Evolutionary conservation across 177 flowering plant genomes (phyloP), one percentile per base, ranked within the genome.

Genomic region (Telopea speciosissima): DNA sequence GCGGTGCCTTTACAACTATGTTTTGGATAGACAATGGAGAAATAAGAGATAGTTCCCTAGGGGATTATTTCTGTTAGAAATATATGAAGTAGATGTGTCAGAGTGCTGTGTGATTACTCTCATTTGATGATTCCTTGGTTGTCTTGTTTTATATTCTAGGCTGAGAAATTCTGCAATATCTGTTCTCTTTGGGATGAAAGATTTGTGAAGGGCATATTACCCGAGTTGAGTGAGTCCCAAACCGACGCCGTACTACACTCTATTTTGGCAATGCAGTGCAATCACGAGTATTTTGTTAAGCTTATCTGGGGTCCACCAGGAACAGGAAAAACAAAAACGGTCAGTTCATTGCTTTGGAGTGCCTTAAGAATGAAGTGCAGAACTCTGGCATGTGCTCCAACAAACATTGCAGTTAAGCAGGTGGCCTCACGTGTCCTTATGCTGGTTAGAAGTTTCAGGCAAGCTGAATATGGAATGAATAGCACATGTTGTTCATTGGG

Each of bases 281-380:
- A 69, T 11, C 85, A 87, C 71, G 76, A 67, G 74, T 61, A 84
- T 22, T 49, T 79, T 10, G 80, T 85, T 13, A 77, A 85, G 65
- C 88, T 88, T 31, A 80, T 90, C 26, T 85, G 91, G 93, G 95
- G 93, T 13, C 93, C 95, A 5, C 93, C 93, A 0, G 97, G 97
- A 19, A 89, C 97, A 4, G 94, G 94, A 28, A 89, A 89, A 66
- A 91, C 97, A 0, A 86, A 83, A 74, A 86, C 95, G 9, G 63
- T 84, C 16, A 69, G 83, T 71, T 40, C 71, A 24, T 44, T 91
- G 81, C 84, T 91, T 2, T 71, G 77, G 69, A 49, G n/a, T 5
- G 83, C 88, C 11, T 73, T 86, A n/a, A 56, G 61, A 65, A 80
- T 69, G 81, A 83, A 79, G 0, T 72, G 54, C 42, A 83, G 87